Conservation (phyloP, 192 early-diverging fungal genomes). For the Phlyctochytrium arcticum region DNA sequence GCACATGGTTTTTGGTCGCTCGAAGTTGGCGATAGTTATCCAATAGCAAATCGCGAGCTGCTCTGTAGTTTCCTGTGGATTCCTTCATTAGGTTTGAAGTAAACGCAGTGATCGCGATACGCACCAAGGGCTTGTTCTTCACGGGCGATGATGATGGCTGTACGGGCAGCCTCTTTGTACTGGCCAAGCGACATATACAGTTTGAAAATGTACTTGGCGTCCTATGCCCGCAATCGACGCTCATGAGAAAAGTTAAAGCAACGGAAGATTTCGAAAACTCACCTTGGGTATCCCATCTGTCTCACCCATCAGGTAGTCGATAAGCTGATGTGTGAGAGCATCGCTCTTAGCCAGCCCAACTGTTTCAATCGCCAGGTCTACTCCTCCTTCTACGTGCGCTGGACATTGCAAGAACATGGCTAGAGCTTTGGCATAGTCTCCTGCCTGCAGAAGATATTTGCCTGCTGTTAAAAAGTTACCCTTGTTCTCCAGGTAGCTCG, state of each 20-base stretch:
- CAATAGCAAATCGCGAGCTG: constrained; percentile 51
- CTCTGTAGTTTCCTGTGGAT: constrained; percentile 43
- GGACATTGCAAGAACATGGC: constrained; percentile 41
- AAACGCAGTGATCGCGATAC: not conserved
- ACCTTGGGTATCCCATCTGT: constrained; percentile 52
- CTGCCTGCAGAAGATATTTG: constrained; percentile 40
- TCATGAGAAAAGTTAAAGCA: not conserved
- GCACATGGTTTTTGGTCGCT: constrained; percentile 36
- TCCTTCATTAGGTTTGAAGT: not conserved
- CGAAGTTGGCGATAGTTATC: constrained; percentile 48
- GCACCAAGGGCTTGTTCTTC: constrained; percentile 50
- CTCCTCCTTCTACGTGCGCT: constrained; percentile 18
- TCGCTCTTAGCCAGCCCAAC: constrained; percentile 55
- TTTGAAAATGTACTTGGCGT: constrained; percentile 60
- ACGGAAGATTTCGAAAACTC: not conserved
- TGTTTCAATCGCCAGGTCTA: constrained; percentile 51
- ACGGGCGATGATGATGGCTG: constrained; percentile 55
- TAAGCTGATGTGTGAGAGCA: constrained; percentile 48
- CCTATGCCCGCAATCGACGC: constrained; percentile 17
- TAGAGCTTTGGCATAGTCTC: constrained; percentile 44
- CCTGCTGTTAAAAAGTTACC: constrained; percentile 40
- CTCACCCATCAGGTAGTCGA: constrained; percentile 58
- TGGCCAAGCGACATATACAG: constrained; percentile 56
- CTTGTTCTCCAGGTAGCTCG: constrained; percentile 44
- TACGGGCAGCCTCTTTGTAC: constrained; percentile 50